Base-by-base conservation (phyloP, 1,284 basidiomycete genomes). In the Puccinia hordei region DNA sequence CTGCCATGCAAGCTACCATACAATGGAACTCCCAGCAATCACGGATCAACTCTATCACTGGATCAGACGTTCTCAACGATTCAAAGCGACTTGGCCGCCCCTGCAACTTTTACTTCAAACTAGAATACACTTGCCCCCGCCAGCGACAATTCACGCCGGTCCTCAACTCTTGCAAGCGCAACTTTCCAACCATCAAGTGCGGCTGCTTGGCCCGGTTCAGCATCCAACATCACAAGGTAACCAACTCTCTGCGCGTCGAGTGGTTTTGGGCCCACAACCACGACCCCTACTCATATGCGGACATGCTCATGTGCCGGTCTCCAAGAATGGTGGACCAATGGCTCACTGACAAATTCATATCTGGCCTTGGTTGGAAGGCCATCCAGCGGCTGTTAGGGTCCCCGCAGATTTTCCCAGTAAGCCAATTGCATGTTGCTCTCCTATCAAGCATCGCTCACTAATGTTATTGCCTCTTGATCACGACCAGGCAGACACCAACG, bases 211-310 rank as follows among this genome's bases (percentile, higher is more conserved):
- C 27, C 10, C 4, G 30, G 3, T 49, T 69, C n/a, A 44, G n/a
- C 1, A 49, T 46, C 15, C 27, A 2, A 6, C 66, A 69, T n/a
- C 44, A 33, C 66, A 69, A 33, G 24, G n/a, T 4, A 1, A 46
- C 46, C 19, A 41, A 30, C 66, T 13, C n/a, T n/a, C 44, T 69
- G 24, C 44, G 30, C 6, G 41, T 69, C 3, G 27, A 13, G 2
- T 69, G 66, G 66, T 12, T 2, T 12, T 46, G 66, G 41, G 19
- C 19, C 3, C 66, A 69, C 66, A 69, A 69, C 8, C 44, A 69
- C 17, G 12, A 69, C n/a, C 66, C 66, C n/a, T 27, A 30, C 44
- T 69, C 46, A 0, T 0, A 27, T 0, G 46, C 49, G 1, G 44
- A 69, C 2, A 69, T 69, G 66, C 1, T 1, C 2, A 30, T 69